Evolutionary conservation across 805 yeast species (phyloP).

Genomic region (Ascoidea asiatica): DNA sequence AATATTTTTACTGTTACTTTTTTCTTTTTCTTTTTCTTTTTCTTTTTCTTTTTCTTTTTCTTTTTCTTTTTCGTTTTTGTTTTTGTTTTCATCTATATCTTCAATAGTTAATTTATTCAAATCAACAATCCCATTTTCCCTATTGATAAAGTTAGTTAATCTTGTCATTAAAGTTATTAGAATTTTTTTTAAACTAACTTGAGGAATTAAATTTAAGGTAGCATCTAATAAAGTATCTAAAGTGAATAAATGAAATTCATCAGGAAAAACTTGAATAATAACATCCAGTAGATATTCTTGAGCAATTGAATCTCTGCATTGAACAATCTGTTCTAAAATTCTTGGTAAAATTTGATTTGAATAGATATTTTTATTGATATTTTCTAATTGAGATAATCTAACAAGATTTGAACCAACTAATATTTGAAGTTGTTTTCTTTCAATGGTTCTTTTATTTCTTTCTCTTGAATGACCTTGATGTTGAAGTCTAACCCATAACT

Average conservation of each 20-base stretch:
- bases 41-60: constrained; percentile 6
- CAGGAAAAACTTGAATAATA: constrained; percentile 88
- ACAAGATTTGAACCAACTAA: constrained; percentile 89
- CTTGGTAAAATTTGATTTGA: constrained; percentile 52
- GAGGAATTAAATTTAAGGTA: constrained; percentile 52
- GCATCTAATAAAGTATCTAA: constrained; percentile 54
- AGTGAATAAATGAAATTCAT: constrained; percentile 72
- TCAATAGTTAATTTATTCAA: constrained; percentile 12
- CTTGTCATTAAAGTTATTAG: constrained; percentile 63
- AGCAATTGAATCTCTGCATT: constrained; percentile 83
- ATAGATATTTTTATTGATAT: constrained; percentile 41
- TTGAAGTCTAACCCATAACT: constrained; percentile 92
- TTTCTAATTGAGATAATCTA: constrained; percentile 73
- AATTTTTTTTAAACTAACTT: constrained; percentile 53
- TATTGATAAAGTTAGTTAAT: constrained; percentile 37
- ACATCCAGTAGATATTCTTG: constrained; percentile 89
- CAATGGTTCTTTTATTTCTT: constrained; percentile 55
- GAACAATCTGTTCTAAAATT: constrained; percentile 78
- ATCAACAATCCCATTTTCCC: constrained; percentile 18
- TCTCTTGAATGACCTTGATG: constrained; percentile 91
- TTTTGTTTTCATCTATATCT: constrained; percentile 12
- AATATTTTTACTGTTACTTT: constrained; percentile 6
- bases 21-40: constrained; percentile 3
- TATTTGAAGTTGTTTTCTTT: constrained; percentile 80
- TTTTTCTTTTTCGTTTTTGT: constrained; percentile 6